Conservation (phyloP, 2,329 filamentous ascomycete species). For the Aspergillus jensenii region DNA sequence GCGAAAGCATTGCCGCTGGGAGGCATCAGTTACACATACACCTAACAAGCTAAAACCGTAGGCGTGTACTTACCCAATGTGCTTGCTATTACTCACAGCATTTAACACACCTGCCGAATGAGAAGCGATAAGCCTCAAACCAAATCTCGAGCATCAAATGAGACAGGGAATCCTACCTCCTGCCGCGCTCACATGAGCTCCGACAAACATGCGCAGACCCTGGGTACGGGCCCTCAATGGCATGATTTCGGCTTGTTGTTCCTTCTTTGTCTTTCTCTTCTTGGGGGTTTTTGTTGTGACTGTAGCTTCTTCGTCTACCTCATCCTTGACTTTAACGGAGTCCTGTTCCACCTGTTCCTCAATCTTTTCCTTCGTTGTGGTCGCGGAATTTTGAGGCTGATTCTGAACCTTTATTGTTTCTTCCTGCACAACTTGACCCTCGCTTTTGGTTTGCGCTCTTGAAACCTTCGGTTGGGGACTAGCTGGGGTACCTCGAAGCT, state of each 20-base stretch:
- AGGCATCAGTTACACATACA: background rate
- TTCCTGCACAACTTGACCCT: background rate
- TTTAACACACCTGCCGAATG: constrained; percentile 76
- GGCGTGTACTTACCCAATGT: constrained; percentile 61
- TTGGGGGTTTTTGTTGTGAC: constrained; percentile 49
- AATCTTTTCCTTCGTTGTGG: constrained; percentile 16
- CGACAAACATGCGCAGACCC: constrained; percentile 77
- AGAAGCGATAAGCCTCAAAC: constrained; percentile 11
- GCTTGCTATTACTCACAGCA: constrained; percentile 70
- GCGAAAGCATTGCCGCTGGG: constrained; percentile 83
- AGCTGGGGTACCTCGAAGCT: background rate
- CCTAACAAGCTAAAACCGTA: too few species aligned
- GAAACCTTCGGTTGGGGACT: background rate
- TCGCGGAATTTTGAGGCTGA: background rate
- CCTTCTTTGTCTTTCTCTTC: constrained; percentile 56
- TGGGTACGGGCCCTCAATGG: constrained; percentile 69
- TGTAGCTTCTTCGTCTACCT: constrained; percentile 21
- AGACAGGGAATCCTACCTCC: constrained; percentile 60
- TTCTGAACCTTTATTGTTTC: constrained; percentile 15
- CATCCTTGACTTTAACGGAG: constrained; percentile 17
- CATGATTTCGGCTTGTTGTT: constrained; percentile 56
- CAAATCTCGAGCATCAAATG: background rate
- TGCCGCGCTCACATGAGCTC: constrained; percentile 87
- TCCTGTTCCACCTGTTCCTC: constrained; percentile 14
- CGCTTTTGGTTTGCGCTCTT: background rate